A percentile compares a stretch with the other conserved stretches of the same genome.
Evolutionary conservation across 2,329 filamentous ascomycete genomes (phyloP).

Genomic region (Colletotrichum lupini): DNA sequence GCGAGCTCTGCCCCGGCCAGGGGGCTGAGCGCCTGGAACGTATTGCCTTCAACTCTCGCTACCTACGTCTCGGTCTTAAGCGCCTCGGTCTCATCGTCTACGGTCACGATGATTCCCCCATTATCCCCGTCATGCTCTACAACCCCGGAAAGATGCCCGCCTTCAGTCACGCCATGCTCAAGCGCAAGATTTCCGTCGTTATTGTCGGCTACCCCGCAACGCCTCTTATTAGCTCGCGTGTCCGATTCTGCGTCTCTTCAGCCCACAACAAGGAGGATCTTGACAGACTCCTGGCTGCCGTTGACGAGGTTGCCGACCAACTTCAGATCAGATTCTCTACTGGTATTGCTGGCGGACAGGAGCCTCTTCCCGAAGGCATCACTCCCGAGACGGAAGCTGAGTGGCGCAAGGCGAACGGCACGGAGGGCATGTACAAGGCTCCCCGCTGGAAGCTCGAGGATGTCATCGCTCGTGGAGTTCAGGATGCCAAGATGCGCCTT

Average conservation of each 20-base stretch:
- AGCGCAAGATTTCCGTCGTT: constrained; percentile 96
- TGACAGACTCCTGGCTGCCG: constrained; percentile 87
- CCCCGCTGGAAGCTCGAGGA: constrained; percentile 90
- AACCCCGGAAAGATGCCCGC: constrained; percentile 99
- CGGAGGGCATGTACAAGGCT: constrained; percentile 79
- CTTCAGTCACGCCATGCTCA: constrained; percentile 98
- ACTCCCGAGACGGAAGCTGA: constrained; percentile 78
- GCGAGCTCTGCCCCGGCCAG: constrained; percentile 88
- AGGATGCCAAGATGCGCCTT: constrained; percentile 79
- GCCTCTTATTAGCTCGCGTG: constrained; percentile 92
- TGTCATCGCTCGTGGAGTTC: constrained; percentile 78
- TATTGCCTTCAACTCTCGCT: constrained; percentile 97
- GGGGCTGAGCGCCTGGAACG: constrained; percentile 95
- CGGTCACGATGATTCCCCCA: constrained; percentile 97
- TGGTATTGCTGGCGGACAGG: constrained; percentile 88
- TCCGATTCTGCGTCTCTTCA: constrained; percentile 93
- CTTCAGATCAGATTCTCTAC: constrained; percentile 98
- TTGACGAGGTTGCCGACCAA: constrained; percentile 91
- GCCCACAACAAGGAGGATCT: constrained; percentile 99
- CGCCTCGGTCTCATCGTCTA: constrained; percentile 96
- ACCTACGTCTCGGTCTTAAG: constrained; percentile 97
- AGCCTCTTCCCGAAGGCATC: constrained; percentile 78
- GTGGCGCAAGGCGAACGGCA: constrained; percentile 69
- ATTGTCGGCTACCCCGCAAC: constrained; percentile 98
- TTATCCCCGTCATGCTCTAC: constrained; percentile 94